Evolutionary conservation across 192 early-diverging fungal genomes (phyloP), one percentile per base, ranked within the genome.

Genomic region (Neocallimastix lanati): DNA sequence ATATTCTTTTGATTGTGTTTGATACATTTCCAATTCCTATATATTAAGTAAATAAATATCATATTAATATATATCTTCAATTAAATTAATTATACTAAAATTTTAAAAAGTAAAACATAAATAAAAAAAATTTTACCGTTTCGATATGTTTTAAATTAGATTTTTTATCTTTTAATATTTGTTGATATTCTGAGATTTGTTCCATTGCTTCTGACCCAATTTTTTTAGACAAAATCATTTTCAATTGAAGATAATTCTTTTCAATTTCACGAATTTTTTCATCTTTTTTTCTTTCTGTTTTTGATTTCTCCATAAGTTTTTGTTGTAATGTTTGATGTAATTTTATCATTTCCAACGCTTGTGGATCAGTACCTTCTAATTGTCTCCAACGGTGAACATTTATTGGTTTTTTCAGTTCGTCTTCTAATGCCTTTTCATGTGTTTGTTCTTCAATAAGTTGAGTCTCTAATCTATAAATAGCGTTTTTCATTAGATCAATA

Each of bases 361-460:
- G 84, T 29, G 90, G 90, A 77, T 90, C 86, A n/a, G 81, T 82
- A 9, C 88, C 88, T 77, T 90, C 89, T n/a, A 91, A 81, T 78
- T 89, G 88, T 35, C 90, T 78, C 90, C 90, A 91, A 21, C 90
- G 82, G 78, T 91, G 90, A 13, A 91, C 88, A 81, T 91, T 91
- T 78, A 91, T 85, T 29, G 88, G 89, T 50, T 91, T 86, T 79
- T 84, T 78, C 14, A 91, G 84, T 84, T 91, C 85, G 28, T 91
- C 86, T 77, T 91, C 86, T 25, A 91, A 83, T n/a, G 88, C 89
- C 81, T 88, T 91, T n/a, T 85, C 84, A 28, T 85, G 82, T 14
- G 83, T 86, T 78, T 84, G 78, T 76, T 86, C 85, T 25, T 79
- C 33, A 50, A 85, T 82, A 33, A 91, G 81, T 33, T 87, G 84